Evolutionary conservation across 352 stramenopile genomes (phyloP).

Genomic region (Phytophthora brassicae): DNA sequence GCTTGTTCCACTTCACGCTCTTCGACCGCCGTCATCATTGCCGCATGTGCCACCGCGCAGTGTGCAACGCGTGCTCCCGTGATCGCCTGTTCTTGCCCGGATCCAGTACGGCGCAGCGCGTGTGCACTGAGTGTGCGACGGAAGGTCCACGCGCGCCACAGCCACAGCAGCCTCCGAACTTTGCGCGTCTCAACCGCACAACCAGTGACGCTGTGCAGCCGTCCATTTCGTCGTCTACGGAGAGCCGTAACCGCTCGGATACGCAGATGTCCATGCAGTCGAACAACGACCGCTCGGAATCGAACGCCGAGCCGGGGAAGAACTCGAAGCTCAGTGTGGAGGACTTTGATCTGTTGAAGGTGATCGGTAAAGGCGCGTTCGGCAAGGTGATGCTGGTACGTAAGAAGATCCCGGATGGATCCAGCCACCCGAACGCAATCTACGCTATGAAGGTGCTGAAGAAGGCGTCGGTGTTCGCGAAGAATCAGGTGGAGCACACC

Average conservation of each 20-base stretch:
- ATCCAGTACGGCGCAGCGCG: conserved; percentile 85
- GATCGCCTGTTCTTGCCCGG: conserved; percentile 83
- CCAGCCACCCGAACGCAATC: conserved; percentile 69
- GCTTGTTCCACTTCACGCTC: conserved; percentile 89
- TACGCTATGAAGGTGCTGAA: conserved; percentile 91
- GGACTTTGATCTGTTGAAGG: conserved; percentile 84
- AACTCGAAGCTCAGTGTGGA: conserved; percentile 74
- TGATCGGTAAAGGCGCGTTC: conserved; percentile 88
- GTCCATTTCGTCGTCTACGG: conserved; percentile 36
- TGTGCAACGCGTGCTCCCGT: conserved; percentile 87
- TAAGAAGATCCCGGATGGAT: conserved; percentile 73
- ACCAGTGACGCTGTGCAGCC: conserved; percentile 54
- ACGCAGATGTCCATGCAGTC: conserved; percentile 28
- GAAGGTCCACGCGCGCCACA: conserved; percentile 74
- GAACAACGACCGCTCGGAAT: conserved; percentile 45
- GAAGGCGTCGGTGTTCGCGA: conserved; percentile 86
- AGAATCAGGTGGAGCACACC: conserved; percentile 86
- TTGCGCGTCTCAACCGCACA: conserved; percentile 56
- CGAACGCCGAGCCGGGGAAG: no score
- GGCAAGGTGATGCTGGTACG: conserved; percentile 87
- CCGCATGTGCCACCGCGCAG: conserved; percentile 86
- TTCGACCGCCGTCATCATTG: conserved; percentile 89
- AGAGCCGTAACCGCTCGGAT: conserved; percentile 33
- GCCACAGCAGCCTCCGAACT: conserved; percentile 33
- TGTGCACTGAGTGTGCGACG: conserved; percentile 86